phyloP scores from a whole-genome alignment of 176 grass and related monocot species.

The Oryza punctata region DNA sequence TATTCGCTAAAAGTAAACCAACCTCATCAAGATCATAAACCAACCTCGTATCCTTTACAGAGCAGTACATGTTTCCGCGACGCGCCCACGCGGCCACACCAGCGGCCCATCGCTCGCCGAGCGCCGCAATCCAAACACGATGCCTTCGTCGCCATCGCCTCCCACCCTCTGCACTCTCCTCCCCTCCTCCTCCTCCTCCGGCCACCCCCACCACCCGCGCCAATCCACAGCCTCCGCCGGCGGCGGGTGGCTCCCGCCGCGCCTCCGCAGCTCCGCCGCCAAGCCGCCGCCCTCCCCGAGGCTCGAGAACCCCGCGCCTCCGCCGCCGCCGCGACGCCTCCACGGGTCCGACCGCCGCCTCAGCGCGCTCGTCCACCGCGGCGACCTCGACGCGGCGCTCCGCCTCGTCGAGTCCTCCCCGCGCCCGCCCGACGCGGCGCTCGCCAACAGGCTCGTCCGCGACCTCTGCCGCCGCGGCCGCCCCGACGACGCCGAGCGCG shows the following conservation, averaged over 20 bases:
- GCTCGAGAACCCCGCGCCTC: slow-evolving; percentile 1
- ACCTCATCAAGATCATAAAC: too few species aligned
- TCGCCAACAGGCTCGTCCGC: slow-evolving; percentile 66
- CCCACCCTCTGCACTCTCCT: slow-evolving; percentile 39
- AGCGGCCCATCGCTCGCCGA: slow-evolving; percentile 31
- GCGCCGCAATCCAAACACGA: slow-evolving; percentile 45
- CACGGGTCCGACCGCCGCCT: slow-evolving; percentile 47
- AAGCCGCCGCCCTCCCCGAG: background rate
- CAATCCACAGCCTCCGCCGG: background rate
- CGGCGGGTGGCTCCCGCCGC: background rate
- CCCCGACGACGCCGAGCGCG: slow-evolving; percentile 47
- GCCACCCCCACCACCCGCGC: background rate
- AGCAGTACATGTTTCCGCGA: too few species aligned
- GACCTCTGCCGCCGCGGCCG: slow-evolving; percentile 70
- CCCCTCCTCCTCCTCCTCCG: slow-evolving; percentile 21
- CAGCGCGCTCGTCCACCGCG: slow-evolving; percentile 54
- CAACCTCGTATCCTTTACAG: too few species aligned
- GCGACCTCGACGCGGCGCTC: slow-evolving; percentile 65
- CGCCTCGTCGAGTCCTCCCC: slow-evolving; percentile 43
- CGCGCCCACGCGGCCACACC: slow-evolving; percentile 30
- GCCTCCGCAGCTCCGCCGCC: slow-evolving; percentile 36
- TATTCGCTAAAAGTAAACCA: too few species aligned
- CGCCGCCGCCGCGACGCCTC: slow-evolving; percentile 33
- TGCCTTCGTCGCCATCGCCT: slow-evolving; percentile 37
- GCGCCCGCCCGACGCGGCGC: slow-evolving; percentile 42